Percentiles rank a stretch among this genome's conserved stretches.
Evolutionary conservation across 352 stramenopile species (phyloP).

Genomic region (Pythium apleroticum): DNA sequence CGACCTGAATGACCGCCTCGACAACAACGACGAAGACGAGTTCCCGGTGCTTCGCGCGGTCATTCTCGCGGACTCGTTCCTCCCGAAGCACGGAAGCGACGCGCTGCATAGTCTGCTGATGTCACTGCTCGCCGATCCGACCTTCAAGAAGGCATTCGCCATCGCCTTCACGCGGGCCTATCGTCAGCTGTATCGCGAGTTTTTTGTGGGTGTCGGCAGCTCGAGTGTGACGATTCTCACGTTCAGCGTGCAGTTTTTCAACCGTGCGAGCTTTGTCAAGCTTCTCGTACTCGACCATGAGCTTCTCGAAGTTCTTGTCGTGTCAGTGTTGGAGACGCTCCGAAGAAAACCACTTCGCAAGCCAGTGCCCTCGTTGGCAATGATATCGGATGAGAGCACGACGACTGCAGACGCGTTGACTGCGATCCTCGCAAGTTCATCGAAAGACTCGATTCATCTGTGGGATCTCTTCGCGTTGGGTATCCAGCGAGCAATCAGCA

Average conservation of each 20-base stretch:
- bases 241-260: slow-evolving; percentile 98
- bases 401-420: neutral
- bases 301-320: slow-evolving; percentile 69
- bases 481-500: slow-evolving; percentile 37
- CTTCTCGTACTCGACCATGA: slow-evolving; percentile 73
- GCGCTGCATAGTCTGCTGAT: slow-evolving; percentile 94
- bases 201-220: slow-evolving; percentile 67
- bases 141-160: slow-evolving; percentile 96
- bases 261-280: slow-evolving; percentile 96
- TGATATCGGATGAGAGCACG: neutral
- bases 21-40: slow-evolving; percentile 30
- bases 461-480: slow-evolving; percentile 75
- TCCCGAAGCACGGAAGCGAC: slow-evolving; percentile 76
- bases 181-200: slow-evolving; percentile 78
- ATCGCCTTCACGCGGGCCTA: slow-evolving; percentile 96
- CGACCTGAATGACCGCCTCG: slow-evolving; percentile 32
- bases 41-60: slow-evolving; percentile 71
- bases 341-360: slow-evolving; percentile 38
- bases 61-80: slow-evolving; percentile 82
- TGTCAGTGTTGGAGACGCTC: slow-evolving; percentile 70
- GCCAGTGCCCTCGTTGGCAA: slow-evolving; percentile 2
- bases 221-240: slow-evolving; percentile 88
- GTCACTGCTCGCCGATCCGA: slow-evolving; percentile 93
- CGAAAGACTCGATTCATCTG: slow-evolving; percentile 26
- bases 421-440: slow-evolving; percentile 1